Evolutionary conservation across 2,329 filamentous ascomycete genomes (phyloP).

Genomic region (Fusarium mundagurra): DNA sequence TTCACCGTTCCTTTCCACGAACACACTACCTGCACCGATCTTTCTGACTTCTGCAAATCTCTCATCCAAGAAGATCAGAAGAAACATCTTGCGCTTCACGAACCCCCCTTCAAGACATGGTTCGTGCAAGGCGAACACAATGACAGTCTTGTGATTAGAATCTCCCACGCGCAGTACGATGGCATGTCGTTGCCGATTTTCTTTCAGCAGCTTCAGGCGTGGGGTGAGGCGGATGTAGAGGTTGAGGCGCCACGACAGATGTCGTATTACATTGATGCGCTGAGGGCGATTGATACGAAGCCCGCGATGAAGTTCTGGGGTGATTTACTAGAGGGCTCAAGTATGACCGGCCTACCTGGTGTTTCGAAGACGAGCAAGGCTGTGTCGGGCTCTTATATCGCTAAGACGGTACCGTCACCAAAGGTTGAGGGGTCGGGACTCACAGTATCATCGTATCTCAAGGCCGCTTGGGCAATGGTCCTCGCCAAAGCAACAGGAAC

Average conservation of each 20-base stretch:
- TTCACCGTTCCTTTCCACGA: background rate
- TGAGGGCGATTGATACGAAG: background rate
- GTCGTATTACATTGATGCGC: background rate
- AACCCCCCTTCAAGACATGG: background rate
- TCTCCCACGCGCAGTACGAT: background rate
- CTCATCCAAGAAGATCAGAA: background rate
- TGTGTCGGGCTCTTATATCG: background rate
- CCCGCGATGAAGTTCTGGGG: background rate
- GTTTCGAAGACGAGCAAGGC: accelerated
- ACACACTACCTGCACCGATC: accelerated
- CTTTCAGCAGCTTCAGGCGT: background rate
- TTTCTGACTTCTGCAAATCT: background rate
- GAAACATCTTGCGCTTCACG: background rate
- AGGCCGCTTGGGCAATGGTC: background rate
- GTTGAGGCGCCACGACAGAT: background rate
- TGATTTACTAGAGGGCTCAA: background rate
- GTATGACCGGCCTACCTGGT: background rate
- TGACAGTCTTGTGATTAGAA: background rate
- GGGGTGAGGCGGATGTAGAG: background rate
- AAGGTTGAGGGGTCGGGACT: background rate
- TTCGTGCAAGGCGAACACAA: background rate
- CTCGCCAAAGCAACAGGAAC: background rate
- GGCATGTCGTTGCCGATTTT: background rate
- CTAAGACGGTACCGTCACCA: background rate
- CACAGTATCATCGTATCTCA: background rate